Evolutionary conservation across 257 asterid genomes (phyloP), one percentile per base, ranked within the genome.

Genomic region (Jacaranda mimosifolia): DNA sequence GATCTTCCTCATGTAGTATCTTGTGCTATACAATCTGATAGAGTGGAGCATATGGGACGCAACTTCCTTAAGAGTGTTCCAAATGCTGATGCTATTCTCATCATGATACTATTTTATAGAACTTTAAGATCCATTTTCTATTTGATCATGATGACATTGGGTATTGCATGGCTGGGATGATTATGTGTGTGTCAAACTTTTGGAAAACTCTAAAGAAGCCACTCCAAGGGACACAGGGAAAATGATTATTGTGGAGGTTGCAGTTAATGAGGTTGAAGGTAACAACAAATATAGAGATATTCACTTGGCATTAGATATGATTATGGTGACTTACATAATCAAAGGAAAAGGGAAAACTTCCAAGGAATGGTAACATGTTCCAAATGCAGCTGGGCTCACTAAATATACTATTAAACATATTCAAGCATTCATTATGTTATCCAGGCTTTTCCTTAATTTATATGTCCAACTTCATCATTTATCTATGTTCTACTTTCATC

Each of bases 91-190:
- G 88, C 87, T 48, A 85, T 73, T 3, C 76, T 86, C 39, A 11
- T 88, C 75, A 86, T 57, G 91, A 88, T 86, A 63, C 17, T 9
- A 9, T 17, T n/a, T n/a, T n/a, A n/a, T n/a, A n/a, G n/a, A n/a
- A n/a, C n/a, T n/a, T n/a, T n/a, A n/a, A n/a, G n/a, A n/a, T n/a
- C n/a, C n/a, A n/a, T n/a, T n/a, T n/a, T n/a, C n/a, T n/a, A n/a
- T n/a, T n/a, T n/a, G n/a, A n/a, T n/a, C n/a, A n/a, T n/a, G n/a
- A n/a, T n/a, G 45, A n/a, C 42, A 83, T 92, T 82, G 85, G 86
- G 92, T 89, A n/a, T 70, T 89, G 21, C 94, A 87, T 65, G 87
- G 86, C 26, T 89, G 94, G 92, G 80, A 85, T n/a, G 90, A 89
- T 12, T 87, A 87, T 0, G 91, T 82, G 57, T 87, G 94, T 84